These are phyloP conservation scores for Fusarium sp. DNA, from an alignment of 2,329 filamentous ascomycete species.

Conservation along the genomic window DNA sequence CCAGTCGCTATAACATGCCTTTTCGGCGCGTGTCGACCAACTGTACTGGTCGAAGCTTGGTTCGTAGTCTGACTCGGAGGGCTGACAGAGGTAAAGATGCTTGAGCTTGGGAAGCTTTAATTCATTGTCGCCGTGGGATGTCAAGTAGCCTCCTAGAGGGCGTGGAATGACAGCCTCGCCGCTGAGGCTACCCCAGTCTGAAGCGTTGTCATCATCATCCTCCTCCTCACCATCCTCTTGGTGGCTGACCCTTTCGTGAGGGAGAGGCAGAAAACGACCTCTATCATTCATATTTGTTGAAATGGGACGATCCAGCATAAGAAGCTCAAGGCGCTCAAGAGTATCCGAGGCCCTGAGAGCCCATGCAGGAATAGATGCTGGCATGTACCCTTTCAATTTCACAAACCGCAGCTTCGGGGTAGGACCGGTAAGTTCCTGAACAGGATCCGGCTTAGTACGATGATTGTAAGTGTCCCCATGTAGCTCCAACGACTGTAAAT, in stretches of 20 bases:
- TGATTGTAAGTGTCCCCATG: neutral
- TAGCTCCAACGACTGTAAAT: slow-evolving; percentile 25
- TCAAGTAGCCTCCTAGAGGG: neutral
- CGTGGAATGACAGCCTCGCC: slow-evolving; percentile 3
- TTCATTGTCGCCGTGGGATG: accelerated
- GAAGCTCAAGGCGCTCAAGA: slow-evolving; percentile 28
- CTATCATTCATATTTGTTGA: neutral
- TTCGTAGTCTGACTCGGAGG: neutral
- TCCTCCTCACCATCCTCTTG: neutral
- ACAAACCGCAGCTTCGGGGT: slow-evolving; percentile 11
- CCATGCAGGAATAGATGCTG: slow-evolving; percentile 20
- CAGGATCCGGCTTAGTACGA: accelerated
- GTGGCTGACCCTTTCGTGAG: slow-evolving; percentile 2
- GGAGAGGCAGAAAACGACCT: neutral
- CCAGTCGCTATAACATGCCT: slow-evolving; percentile 10
- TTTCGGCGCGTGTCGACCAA: slow-evolving; percentile 13
- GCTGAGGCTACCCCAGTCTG: slow-evolving; percentile 1
- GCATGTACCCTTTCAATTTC: slow-evolving; percentile 27
- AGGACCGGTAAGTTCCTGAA: neutral
- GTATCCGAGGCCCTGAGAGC: neutral
- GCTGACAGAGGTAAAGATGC: neutral
- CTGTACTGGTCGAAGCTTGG: neutral
- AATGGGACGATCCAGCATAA: slow-evolving; percentile 24
- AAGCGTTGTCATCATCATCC: neutral
- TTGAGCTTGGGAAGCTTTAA: neutral